These are phyloP conservation scores for Litchi chinensis DNA, from an alignment of 345 rosid genomes.

Conservation along the genomic window DNA sequence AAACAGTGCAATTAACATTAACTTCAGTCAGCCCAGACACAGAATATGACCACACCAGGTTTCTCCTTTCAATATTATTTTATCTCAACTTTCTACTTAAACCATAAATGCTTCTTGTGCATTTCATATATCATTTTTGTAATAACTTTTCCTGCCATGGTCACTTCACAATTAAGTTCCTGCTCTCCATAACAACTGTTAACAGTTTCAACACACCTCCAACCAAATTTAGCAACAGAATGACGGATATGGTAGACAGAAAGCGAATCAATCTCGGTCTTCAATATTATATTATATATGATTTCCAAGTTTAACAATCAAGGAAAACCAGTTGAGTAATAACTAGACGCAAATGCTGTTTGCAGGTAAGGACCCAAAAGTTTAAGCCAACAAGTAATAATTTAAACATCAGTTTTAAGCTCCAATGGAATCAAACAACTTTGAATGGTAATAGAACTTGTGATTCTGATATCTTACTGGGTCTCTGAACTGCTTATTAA, in stretches of 20 bases:
- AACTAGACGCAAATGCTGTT: background rate
- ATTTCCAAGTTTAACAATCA: background rate
- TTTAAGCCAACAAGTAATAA: background rate
- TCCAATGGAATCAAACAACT: background rate
- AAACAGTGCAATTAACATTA: background rate
- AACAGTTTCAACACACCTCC: background rate
- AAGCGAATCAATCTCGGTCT: background rate
- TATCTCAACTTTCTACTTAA: background rate
- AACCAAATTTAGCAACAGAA: background rate
- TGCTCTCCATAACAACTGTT: background rate
- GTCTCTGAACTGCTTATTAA: constrained; percentile 92
- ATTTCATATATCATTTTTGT: background rate
- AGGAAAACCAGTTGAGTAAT: background rate
- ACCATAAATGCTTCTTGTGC: background rate
- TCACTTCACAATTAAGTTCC: background rate
- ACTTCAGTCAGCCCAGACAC: background rate
- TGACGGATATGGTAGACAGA: background rate
- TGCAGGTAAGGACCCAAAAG: background rate
- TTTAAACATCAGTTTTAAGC: background rate
- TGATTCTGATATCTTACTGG: constrained; percentile 58
- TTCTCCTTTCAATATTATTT: background rate
- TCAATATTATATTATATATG: background rate
- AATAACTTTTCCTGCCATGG: background rate
- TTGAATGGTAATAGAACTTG: background rate
- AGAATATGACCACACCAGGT: constrained; percentile 1